These are phyloP conservation scores for Fusarium luffae DNA, from an alignment of 2,329 filamentous ascomycete genomes.

Conservation along the genomic window DNA sequence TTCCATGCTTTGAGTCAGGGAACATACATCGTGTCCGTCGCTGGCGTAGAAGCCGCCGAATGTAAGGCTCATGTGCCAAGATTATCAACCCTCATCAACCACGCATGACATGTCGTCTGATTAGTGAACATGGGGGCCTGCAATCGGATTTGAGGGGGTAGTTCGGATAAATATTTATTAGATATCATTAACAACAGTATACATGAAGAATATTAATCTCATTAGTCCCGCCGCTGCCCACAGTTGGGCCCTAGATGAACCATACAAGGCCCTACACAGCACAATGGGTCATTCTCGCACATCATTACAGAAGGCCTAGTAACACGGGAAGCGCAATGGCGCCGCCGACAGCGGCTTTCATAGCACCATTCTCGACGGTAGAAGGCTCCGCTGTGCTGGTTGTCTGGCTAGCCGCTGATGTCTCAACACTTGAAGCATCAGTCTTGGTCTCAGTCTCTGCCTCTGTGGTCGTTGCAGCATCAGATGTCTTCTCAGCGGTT, in stretches of 20 bases:
- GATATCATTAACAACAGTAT: neutral
- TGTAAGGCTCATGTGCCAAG: neutral
- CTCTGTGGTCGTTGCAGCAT: neutral
- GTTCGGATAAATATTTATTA: neutral
- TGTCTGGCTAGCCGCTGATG: neutral
- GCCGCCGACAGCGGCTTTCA: accelerated
- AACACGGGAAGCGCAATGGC: neutral
- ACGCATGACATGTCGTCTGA: neutral
- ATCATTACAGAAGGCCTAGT: neutral
- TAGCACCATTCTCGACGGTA: neutral
- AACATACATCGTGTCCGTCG: neutral
- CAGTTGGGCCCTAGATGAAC: neutral
- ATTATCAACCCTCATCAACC: neutral
- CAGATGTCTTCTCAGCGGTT: neutral
- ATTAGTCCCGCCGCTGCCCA: neutral
- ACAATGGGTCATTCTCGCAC: neutral
- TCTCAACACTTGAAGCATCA: neutral
- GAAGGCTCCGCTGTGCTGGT: neutral
- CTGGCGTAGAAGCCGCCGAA: neutral
- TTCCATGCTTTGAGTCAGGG: too few relatives aligned
- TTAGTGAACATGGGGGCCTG: neutral
- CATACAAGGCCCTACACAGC: too few relatives aligned
- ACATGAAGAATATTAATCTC: neutral
- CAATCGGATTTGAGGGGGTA: neutral
- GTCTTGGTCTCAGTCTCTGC: neutral